Conservation (phyloP, 2,329 filamentous ascomycete genomes). For the Dothiorella sarmentorum region DNA sequence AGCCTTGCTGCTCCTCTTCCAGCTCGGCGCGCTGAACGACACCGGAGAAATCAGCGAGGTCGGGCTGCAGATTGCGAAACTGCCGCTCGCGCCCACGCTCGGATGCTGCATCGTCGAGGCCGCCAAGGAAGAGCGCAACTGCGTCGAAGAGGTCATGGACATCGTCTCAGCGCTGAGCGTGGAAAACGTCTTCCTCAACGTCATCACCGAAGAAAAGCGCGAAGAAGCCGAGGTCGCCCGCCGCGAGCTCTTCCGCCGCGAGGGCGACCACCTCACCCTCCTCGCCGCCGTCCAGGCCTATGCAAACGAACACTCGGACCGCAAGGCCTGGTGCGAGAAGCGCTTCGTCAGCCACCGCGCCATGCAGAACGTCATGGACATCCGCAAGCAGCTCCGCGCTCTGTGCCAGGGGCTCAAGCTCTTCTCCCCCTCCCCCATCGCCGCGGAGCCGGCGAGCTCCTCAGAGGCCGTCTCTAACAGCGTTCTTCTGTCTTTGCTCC, state of each 20-base stretch:
- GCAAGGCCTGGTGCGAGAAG: slow-evolving; percentile 58
- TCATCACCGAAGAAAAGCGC: slow-evolving; percentile 58
- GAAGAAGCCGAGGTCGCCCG: slow-evolving; percentile 56
- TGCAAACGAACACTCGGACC: slow-evolving; percentile 54
- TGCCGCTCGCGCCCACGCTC: slow-evolving; percentile 78
- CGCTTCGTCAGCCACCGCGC: slow-evolving; percentile 60
- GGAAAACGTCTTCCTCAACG: slow-evolving; percentile 61
- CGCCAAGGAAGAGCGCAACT: slow-evolving; percentile 65
- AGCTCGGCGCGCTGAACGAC: slow-evolving; percentile 71
- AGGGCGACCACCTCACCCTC: slow-evolving; percentile 63
- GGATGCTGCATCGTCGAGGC: slow-evolving; percentile 82
- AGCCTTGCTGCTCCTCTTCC: slow-evolving; percentile 74
- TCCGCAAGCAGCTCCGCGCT: slow-evolving; percentile 58
- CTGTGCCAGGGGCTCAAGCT: slow-evolving; percentile 52
- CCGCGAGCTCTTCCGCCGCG: slow-evolving; percentile 54
- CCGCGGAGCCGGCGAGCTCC: slow-evolving; percentile 21
- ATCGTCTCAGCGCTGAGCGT: slow-evolving; percentile 67
- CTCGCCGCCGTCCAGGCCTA: slow-evolving; percentile 60
- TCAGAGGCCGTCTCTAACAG: slow-evolving; percentile 46
- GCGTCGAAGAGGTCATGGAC: slow-evolving; percentile 79
- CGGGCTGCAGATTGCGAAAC: slow-evolving; percentile 73
- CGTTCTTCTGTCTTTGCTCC: slow-evolving; percentile 57
- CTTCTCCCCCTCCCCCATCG: slow-evolving; percentile 21
- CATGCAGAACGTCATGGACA: slow-evolving; percentile 64
- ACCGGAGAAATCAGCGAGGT: slow-evolving; percentile 68